phyloP scores from a whole-genome alignment of 805 yeast genomes.

The Candida parachauliodes region DNA sequence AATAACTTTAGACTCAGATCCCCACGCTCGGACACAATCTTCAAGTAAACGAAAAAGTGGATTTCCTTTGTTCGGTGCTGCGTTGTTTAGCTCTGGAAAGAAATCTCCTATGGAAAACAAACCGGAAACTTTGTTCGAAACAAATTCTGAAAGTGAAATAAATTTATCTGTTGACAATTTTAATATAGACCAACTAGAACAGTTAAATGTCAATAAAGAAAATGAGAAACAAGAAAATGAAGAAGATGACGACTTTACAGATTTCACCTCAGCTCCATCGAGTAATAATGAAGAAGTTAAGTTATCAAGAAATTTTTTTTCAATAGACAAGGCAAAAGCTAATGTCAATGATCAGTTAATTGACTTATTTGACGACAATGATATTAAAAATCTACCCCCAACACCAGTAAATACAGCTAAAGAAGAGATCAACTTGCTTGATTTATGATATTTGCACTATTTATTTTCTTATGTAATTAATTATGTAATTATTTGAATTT shows the following conservation, averaged over 20 bases:
- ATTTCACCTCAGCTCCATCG: constrained; percentile 15
- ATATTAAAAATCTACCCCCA: background rate
- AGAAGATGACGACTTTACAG: constrained; percentile 20
- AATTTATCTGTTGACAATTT: background rate
- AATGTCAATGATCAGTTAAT: constrained; percentile 4
- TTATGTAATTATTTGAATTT: background rate
- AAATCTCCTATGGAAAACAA: constrained; percentile 2
- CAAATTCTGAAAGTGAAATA: background rate
- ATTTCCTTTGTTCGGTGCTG: constrained; percentile 5
- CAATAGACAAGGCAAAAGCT: constrained; percentile 4
- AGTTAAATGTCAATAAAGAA: background rate
- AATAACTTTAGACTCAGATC: constrained; percentile 2
- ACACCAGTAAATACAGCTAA: background rate
- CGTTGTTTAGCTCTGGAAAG: constrained; percentile 1
- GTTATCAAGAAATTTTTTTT: constrained; percentile 6
- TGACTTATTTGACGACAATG: constrained; percentile 5
- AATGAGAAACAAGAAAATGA: constrained; percentile 1
- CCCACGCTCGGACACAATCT: constrained; percentile 1
- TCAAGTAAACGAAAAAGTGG: background rate
- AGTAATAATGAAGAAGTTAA: constrained; percentile 1
- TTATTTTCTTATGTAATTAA: background rate
- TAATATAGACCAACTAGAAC: constrained; percentile 3
- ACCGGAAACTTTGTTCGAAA: constrained; percentile 7
- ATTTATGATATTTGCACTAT: too few species aligned
- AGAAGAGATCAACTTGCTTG: constrained; percentile 7